Evolutionary conservation across 305 asterid genomes (phyloP).

Genomic region (Solanum chacoense): DNA sequence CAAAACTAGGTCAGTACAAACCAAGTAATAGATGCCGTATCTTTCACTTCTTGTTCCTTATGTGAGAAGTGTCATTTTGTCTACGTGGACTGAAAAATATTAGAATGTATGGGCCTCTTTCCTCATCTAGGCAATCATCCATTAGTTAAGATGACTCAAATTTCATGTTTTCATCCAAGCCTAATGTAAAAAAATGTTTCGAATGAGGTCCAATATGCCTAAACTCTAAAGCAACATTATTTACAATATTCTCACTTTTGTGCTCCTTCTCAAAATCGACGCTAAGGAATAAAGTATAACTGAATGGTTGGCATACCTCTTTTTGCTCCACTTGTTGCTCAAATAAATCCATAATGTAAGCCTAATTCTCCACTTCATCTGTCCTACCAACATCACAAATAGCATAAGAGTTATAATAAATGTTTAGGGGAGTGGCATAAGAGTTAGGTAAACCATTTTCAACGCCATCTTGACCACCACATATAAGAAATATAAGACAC

Average conservation of each 20-base stretch:
- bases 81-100: not conserved
- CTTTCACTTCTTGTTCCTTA: not conserved
- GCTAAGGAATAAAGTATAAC: not conserved
- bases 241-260: not conserved
- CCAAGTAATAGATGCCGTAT: not conserved
- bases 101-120: not conserved
- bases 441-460: not conserved
- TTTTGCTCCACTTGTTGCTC: not conserved
- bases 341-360: too few relatives aligned
- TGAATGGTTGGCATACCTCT: not conserved
- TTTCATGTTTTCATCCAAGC: not conserved
- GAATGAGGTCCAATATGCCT: not conserved
- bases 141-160: not conserved
- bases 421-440: not conserved
- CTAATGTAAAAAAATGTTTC: not conserved
- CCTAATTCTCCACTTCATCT: not conserved
- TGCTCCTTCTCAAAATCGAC: not conserved
- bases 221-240: not conserved
- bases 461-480: not conserved
- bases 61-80: not conserved
- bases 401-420: not conserved
- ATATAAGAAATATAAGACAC: not conserved
- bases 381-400: not conserved
- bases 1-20: not conserved
- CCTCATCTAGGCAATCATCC: not conserved